Percentiles rank a stretch among this genome's conserved stretches.
phyloP scores from a whole-genome alignment of 192 early-diverging fungal species.

The Coemansia sp. region DNA sequence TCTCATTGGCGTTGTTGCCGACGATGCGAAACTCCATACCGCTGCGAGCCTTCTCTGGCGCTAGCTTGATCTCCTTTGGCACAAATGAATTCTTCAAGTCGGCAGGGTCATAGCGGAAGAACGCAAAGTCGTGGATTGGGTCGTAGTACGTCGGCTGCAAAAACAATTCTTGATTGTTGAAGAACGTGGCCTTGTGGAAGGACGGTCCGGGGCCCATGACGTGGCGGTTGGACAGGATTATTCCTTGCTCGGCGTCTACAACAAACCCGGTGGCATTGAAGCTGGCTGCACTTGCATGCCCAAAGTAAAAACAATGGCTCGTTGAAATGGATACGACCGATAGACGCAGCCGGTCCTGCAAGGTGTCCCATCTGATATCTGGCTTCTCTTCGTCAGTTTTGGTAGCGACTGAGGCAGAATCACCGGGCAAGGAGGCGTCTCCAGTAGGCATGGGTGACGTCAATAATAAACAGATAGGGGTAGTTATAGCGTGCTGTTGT shows the following conservation, averaged over 20 bases:
- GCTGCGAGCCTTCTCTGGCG: conserved; percentile 69
- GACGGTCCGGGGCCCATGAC: conserved; percentile 72
- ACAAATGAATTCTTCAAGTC: conserved; percentile 54
- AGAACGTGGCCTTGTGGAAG: conserved; percentile 67
- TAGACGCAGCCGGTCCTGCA: conserved; percentile 26
- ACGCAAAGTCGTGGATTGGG: conserved; percentile 83
- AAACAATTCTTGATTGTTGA: conserved; percentile 70
- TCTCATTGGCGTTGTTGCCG: conserved; percentile 78
- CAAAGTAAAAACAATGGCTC: conserved; percentile 4
- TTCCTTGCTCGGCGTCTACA: conserved; percentile 70
- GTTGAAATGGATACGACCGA: conserved; percentile 19
- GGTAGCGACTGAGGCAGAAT: neutral
- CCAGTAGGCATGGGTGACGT: neutral
- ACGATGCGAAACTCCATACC: conserved; percentile 76
- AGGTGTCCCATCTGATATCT: conserved; percentile 25
- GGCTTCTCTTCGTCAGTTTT: neutral
- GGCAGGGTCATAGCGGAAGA: conserved; percentile 72
- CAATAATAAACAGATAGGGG: no score
- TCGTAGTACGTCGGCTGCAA: conserved; percentile 73
- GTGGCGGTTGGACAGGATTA: conserved; percentile 77
- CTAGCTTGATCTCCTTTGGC: conserved; percentile 55
- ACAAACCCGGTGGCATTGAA: conserved; percentile 70
- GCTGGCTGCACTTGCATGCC: neutral
- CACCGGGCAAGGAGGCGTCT: neutral
- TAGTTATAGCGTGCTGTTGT: neutral